Base-by-base conservation (phyloP, 306 rosid genomes). In the Clitoria ternatea region DNA sequence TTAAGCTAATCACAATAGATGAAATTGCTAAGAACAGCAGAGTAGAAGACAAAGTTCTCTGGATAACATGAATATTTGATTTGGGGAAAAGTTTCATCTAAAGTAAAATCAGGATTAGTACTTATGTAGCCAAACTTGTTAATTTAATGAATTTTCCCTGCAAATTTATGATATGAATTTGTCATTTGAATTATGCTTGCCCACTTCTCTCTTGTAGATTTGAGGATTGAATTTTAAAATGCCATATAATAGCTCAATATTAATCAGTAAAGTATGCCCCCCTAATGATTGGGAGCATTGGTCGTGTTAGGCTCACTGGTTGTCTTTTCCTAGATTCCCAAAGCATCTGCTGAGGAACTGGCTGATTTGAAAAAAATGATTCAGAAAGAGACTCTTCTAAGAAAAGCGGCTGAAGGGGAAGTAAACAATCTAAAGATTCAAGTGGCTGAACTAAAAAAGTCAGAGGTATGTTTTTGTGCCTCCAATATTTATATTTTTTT, bases 401-500 rank as follows among this genome's bases (percentile, higher is more conserved):
- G 92, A 84, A 91, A 95, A 88, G 80, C 86, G 48, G 89, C 93
- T 39, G 99, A 95, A 76, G 96, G 87, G 82, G 99, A 95, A 81
- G 79, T 73, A 66, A 76, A 71, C 35, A 85, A 61, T 77, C 88
- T 91, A 17, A 89, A 88, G 79, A 80, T 26, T 80, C 96, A 87
- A 76, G 79, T 87, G 50, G 48, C 91, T 63, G 89, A 85, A 64
- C 84, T 87, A 73, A 89, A 85, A 84, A 90, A 83, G 84, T 84
- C 97, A 22, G 97, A 95, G 92, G 99, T 91, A 62, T 61, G 86
- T 43, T 79, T 74, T 42, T 72, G 49, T 61, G 60, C 66, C 77
- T 77, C 76, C 43, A 35, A 57, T 32, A 48, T 71, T 63, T 54
- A 52, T 55, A 37, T 45, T 75, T 53, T 53, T 33, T 37, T 50